phyloP scores from a whole-genome alignment of 2,329 filamentous ascomycete species.

The Aureobasidium pullulans region DNA sequence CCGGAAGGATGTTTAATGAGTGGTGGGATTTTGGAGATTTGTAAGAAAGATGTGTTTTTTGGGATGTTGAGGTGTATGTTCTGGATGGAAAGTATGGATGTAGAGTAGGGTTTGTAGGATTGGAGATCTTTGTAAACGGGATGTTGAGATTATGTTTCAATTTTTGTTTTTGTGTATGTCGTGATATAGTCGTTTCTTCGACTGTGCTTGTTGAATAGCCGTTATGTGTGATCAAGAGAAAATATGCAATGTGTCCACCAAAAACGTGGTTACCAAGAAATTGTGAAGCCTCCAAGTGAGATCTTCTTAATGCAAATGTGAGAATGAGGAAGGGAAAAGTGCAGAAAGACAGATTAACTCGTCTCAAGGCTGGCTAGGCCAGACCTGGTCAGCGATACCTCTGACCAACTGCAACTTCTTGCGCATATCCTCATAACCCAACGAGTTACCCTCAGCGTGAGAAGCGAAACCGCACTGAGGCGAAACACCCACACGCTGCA shows the following conservation, averaged over 20 bases:
- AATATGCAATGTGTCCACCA: neutral
- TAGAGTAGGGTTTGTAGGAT: too few relatives aligned
- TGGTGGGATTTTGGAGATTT: conserved; percentile 13
- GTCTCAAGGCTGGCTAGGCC: conserved; percentile 44
- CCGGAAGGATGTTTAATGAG: conserved; percentile 11
- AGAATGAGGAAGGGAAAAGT: neutral
- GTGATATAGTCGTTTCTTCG: neutral
- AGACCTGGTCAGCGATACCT: conserved; percentile 62
- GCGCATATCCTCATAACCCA: conserved; percentile 61
- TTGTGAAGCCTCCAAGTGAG: too few relatives aligned
- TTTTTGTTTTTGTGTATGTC: neutral
- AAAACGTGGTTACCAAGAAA: neutral
- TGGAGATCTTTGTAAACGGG: too few relatives aligned
- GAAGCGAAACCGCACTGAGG: conserved; percentile 69
- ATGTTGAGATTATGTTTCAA: neutral
- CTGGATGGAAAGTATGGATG: too few relatives aligned
- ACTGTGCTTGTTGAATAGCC: conserved; percentile 5
- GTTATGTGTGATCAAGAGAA: neutral
- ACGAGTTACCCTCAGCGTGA: conserved; percentile 62
- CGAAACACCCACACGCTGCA: conserved; percentile 58
- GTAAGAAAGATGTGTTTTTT: neutral
- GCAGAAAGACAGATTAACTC: neutral
- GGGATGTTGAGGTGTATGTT: neutral
- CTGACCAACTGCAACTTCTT: conserved; percentile 62
- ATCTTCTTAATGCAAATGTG: neutral